Conservation (phyloP, 2,329 filamentous ascomycete species). For the Hypoxylon sp. region DNA sequence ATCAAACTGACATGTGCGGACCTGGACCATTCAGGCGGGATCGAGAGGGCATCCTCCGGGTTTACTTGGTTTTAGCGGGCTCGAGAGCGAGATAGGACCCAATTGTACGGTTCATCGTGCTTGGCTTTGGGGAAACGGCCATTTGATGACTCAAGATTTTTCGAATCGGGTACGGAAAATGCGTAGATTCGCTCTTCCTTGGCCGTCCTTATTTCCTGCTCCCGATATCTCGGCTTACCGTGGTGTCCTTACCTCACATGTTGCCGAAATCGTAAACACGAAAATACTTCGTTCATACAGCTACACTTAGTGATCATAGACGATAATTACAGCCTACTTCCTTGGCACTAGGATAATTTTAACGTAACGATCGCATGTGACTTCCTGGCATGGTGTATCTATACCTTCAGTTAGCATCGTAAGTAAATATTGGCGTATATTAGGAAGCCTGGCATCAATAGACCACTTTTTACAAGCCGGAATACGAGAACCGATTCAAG, state of each 20-base stretch:
- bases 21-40: slow-evolving; percentile 33
- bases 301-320: background rate
- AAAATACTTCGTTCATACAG: slow-evolving; percentile 1
- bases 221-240: slow-evolving; percentile 17
- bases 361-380: background rate
- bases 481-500: background rate
- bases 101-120: background rate
- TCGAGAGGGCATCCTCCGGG: slow-evolving; percentile 12
- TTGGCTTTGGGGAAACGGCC: background rate
- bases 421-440: background rate
- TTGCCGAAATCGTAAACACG: slow-evolving; percentile 6
- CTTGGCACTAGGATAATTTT: background rate
- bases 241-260: slow-evolving; percentile 2
- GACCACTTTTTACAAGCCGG: background rate
- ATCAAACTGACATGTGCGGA: slow-evolving; percentile 20
- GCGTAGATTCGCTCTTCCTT: background rate
- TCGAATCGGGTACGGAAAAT: background rate
- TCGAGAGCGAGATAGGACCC: background rate
- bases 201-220: slow-evolving; percentile 1
- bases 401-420: background rate
- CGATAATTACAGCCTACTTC: background rate
- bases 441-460: background rate
- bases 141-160: background rate
- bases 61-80: background rate
- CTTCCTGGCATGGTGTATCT: background rate